Evolutionary conservation across 176 grass and related monocot genomes (phyloP), one percentile per base, ranked within the genome.

Genomic region (Elaeis guineensis): DNA sequence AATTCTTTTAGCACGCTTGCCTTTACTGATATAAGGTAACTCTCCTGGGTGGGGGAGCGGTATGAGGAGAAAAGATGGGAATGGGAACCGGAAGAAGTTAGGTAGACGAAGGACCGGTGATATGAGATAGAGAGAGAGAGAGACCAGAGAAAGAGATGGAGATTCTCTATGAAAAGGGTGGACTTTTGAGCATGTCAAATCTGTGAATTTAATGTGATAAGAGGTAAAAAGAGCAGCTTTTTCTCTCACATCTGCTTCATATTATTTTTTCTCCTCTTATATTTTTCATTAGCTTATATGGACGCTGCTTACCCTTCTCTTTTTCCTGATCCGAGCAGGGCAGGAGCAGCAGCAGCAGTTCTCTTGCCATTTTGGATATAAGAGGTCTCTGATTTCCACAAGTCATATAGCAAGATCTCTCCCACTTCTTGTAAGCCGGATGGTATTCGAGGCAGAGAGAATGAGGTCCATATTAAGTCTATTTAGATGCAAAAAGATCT

Each of bases 111-210:
- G 35, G 11, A 44, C 35, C 14, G 11, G 11, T 44, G 35, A 44
- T 44, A 12, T 44, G 17, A 50, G 59, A 55, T 52, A 61, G 70
- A 25, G 23, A 74, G 65, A 78, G 56, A 65, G 75, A 63, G 21
- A 48, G 26, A 49, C 17, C 3, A 59, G 17, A 57, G 17, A 22
- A 19, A 68, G 65, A 14, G 19, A 28, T 14, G 2, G 35, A 44
- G 35, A 44, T 44, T 39, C 23, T 51, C 51, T 64, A 64, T 55
- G 30, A 69, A 61, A 61, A 58, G 54, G 56, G 66, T 86, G 55
- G 74, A 77, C 73, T 84, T 84, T 88, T 76, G 66, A 84, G 66
- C 86, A 77, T 79, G 83, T 87, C 83, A 86, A 83, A 81, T 90
- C 77, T 67, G 51, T 76, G 61, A 64, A 74, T 78, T 73, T 75